Evolutionary conservation across 257 asterid species (phyloP).

Genomic region (Solanum sitiens): DNA sequence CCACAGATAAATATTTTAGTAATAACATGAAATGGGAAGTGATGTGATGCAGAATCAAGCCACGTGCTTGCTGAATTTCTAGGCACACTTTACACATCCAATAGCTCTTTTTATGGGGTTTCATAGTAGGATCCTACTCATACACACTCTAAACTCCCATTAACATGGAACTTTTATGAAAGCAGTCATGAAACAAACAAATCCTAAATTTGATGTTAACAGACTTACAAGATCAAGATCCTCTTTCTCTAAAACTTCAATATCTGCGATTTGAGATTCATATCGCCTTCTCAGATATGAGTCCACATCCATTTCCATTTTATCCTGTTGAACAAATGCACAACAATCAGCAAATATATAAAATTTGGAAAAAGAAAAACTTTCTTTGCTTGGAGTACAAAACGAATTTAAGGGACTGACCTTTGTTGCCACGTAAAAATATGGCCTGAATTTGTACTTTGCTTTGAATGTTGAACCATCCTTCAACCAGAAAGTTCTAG

Average conservation of each 20-base stretch:
- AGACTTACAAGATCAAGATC: slow-evolving; percentile 83
- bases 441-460: slow-evolving; percentile 83
- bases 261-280: slow-evolving; percentile 85
- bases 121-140: neutral
- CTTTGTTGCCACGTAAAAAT: slow-evolving; percentile 93
- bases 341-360: neutral
- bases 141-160: neutral
- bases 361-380: neutral
- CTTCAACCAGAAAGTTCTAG: slow-evolving; percentile 30
- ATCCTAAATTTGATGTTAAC: slow-evolving; percentile 1
- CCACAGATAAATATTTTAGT: neutral
- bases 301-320: slow-evolving; percentile 94
- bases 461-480: slow-evolving; percentile 93
- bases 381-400: neutral
- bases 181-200: neutral
- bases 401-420: slow-evolving; percentile 14
- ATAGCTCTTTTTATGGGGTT: neutral
- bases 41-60: neutral
- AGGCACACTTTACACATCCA: neutral
- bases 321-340: slow-evolving; percentile 33
- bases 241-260: slow-evolving; percentile 76
- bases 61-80: neutral
- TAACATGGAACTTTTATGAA: neutral
- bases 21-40: neutral
- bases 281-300: slow-evolving; percentile 89